Evolutionary conservation across 306 rosid species (phyloP).

Genomic region (Lathyrus sativus): DNA sequence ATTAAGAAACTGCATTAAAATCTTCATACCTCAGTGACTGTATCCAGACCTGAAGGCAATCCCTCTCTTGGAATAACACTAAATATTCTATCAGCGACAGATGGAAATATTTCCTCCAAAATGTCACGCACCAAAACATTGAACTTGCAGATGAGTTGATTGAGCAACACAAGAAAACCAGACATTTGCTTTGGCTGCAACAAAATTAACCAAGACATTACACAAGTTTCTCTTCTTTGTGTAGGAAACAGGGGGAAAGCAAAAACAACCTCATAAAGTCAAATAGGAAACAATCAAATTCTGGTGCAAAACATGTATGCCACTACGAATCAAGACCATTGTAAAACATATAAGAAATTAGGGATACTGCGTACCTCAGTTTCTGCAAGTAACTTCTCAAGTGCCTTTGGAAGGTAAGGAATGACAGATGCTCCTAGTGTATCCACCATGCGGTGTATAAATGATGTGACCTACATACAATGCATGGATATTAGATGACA

Average conservation of each 20-base stretch:
- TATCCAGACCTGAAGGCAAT: constrained; percentile 79
- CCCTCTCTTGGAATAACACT: constrained; percentile 72
- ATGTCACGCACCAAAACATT: constrained; percentile 64
- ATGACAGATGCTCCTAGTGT: constrained; percentile 84
- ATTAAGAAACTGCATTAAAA: constrained; percentile 10
- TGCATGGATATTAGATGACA: constrained; percentile 35
- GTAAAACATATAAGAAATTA: constrained; percentile 20
- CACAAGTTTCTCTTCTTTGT: constrained; percentile 7
- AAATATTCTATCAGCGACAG: constrained; percentile 71
- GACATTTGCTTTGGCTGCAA: constrained; percentile 91
- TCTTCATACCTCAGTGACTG: constrained; percentile 78
- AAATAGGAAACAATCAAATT: constrained; percentile 24
- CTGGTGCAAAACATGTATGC: constrained; percentile 14
- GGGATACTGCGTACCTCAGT: constrained; percentile 65
- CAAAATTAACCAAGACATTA: constrained; percentile 36
- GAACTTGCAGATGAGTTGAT: constrained; percentile 97
- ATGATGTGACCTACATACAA: constrained; percentile 78
- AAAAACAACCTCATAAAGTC: constrained; percentile 19
- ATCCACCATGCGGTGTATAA: constrained; percentile 97
- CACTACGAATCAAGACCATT: not conserved
- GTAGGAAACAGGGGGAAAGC: constrained; percentile 1
- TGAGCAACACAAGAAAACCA: constrained; percentile 75
- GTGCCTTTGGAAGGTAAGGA: constrained; percentile 91
- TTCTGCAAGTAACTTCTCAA: constrained; percentile 84
- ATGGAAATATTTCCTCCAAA: constrained; percentile 84